Percentiles rank a stretch among this genome's conserved stretches.
These are phyloP conservation scores for Trichoderma simmonsii DNA, from an alignment of 2,329 filamentous ascomycete species.

Conservation along the genomic window DNA sequence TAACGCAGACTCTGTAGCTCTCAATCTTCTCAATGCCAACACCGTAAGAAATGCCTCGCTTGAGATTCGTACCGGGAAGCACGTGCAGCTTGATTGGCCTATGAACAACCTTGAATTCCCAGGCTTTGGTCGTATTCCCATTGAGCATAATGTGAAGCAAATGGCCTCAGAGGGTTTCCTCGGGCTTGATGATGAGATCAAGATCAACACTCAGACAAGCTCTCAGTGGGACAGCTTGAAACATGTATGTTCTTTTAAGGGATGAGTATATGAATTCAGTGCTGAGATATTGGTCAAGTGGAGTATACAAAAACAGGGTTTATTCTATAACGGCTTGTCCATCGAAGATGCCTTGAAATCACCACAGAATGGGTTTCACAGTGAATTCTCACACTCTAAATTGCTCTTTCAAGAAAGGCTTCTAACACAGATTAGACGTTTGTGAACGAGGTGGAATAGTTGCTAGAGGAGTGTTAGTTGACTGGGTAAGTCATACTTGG, in stretches of 20 bases:
- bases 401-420: background rate
- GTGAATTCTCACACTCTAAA: background rate
- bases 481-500: background rate
- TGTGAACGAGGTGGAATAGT: background rate
- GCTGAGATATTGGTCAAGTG: background rate
- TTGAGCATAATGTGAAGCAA: background rate
- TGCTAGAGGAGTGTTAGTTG: background rate
- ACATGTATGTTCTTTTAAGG: background rate
- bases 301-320: background rate
- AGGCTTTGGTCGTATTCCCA: background rate
- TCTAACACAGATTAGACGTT: background rate
- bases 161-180: background rate
- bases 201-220: slow-evolving; percentile 1
- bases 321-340: background rate
- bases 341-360: background rate
- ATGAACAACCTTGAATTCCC: slow-evolving; percentile 3
- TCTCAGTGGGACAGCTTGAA: slow-evolving; percentile 4
- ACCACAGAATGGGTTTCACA: background rate
- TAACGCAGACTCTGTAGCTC: background rate
- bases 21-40: background rate
- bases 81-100: background rate
- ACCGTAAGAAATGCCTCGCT: background rate
- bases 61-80: background rate
- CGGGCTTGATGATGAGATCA: background rate
- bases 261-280: background rate